Conservation (phyloP, 257 asterid genomes). For the Agastache rugosa region DNA sequence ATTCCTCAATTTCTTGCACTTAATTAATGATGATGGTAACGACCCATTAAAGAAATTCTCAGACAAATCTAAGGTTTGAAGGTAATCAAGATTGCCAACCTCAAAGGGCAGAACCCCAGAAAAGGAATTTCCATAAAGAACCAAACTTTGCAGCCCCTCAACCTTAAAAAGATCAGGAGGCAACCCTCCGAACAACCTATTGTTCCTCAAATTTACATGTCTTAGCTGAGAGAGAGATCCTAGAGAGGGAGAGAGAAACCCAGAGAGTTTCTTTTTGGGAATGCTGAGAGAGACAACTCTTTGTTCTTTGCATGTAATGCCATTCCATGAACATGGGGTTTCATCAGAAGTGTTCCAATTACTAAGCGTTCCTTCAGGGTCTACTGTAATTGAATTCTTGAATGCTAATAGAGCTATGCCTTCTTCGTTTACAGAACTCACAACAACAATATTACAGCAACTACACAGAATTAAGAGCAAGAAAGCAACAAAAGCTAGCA, state of each 20-base stretch:
- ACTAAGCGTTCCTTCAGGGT: slow-evolving; percentile 71
- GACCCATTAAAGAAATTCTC: slow-evolving; percentile 72
- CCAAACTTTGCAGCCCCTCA: slow-evolving; percentile 77
- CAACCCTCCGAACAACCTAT: slow-evolving; percentile 61
- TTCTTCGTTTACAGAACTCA: slow-evolving; percentile 68
- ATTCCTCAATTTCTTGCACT: slow-evolving; percentile 64
- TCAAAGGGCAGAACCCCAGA: slow-evolving; percentile 75
- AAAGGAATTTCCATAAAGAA: slow-evolving; percentile 76
- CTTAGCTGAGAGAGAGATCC: slow-evolving; percentile 80
- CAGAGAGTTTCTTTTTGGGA: slow-evolving; percentile 73
- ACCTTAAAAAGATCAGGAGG: slow-evolving; percentile 59
- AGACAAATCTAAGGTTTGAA: slow-evolving; percentile 71
- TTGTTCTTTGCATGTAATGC: slow-evolving; percentile 73
- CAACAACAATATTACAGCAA: slow-evolving; percentile 42
- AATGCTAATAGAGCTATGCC: slow-evolving; percentile 73
- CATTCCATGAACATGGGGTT: slow-evolving; percentile 95
- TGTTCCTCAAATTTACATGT: slow-evolving; percentile 76
- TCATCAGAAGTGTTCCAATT: slow-evolving; percentile 77
- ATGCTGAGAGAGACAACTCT: slow-evolving; percentile 70
- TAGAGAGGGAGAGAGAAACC: slow-evolving; percentile 69
- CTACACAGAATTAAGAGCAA: slow-evolving; percentile 42
- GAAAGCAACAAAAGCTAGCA: slow-evolving; percentile 46
- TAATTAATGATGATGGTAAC: slow-evolving; percentile 57
- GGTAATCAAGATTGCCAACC: slow-evolving; percentile 66
- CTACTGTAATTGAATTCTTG: slow-evolving; percentile 61